Conservation (phyloP, 2,329 filamentous ascomycete genomes). For the Huntiella moniliformis region DNA sequence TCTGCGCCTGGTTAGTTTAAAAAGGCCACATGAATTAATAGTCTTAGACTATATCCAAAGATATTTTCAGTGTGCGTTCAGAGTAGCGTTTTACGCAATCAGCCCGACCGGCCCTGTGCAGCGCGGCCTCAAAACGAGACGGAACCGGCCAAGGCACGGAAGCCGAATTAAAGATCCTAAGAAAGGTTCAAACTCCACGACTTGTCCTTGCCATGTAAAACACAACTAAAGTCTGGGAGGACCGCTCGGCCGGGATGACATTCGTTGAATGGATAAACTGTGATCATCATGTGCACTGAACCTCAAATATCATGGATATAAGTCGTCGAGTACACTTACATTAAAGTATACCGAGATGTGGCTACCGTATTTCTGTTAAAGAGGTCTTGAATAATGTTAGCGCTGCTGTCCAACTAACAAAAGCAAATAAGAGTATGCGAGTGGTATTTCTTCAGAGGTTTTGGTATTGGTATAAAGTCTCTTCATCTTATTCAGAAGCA, state of each 20-base stretch:
- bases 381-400: neutral
- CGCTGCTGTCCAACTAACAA: neutral
- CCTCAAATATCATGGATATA: neutral
- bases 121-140: conserved; percentile 23
- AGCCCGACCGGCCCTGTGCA: conserved; percentile 34
- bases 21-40: no score
- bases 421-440: neutral
- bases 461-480: conserved; percentile 38
- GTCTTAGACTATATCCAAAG: no score
- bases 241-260: conserved; percentile 46
- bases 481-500: conserved; percentile 54
- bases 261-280: conserved; percentile 65
- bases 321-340: no score
- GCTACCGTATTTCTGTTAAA: neutral
- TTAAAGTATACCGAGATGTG: no score
- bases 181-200: conserved; percentile 48
- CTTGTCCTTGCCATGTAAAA: conserved; percentile 39
- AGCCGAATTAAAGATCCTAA: conserved; percentile 36
- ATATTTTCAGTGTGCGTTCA: conserved; percentile 21
- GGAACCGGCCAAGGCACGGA: conserved; percentile 26
- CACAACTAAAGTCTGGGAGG: conserved; percentile 49
- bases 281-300: conserved; percentile 20
- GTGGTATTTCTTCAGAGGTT: conserved; percentile 5
- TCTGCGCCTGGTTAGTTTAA: no score
- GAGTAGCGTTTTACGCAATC: conserved; percentile 54